These are phyloP conservation scores for Collybia nuda DNA, from an alignment of 768 basidiomycete genomes.

Conservation along the genomic window DNA sequence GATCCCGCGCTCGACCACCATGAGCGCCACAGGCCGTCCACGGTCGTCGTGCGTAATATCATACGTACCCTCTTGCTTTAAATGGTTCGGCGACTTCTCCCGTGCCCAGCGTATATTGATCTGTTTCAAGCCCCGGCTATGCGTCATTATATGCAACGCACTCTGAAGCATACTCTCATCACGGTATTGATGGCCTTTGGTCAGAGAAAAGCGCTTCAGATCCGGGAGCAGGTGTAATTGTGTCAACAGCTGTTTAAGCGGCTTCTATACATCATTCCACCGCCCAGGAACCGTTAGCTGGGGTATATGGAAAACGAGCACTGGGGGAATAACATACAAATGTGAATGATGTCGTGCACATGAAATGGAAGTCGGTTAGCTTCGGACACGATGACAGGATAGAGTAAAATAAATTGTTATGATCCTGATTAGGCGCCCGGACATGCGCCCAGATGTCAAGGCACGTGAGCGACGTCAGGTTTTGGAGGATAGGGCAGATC, in stretches of 20 bases:
- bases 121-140: slow-evolving; percentile 33
- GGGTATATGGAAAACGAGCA: neutral
- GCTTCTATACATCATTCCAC: slow-evolving; percentile 27
- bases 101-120: slow-evolving; percentile 50
- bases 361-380: slow-evolving; percentile 48
- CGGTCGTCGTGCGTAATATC: slow-evolving; percentile 28
- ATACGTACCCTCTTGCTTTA: slow-evolving; percentile 48
- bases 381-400: slow-evolving; percentile 35
- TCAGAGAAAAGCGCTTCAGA: slow-evolving; percentile 45
- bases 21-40: slow-evolving; percentile 22
- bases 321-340: slow-evolving; percentile 25
- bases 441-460: slow-evolving; percentile 51
- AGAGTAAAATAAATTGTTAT: slow-evolving; percentile 31
- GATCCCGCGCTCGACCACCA: slow-evolving; percentile 40
- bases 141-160: slow-evolving; percentile 34
- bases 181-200: slow-evolving; percentile 46
- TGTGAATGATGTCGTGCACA: slow-evolving; percentile 49
- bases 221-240: slow-evolving; percentile 36
- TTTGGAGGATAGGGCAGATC: slow-evolving; percentile 32
- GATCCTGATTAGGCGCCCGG: slow-evolving; percentile 28
- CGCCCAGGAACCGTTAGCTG: neutral
- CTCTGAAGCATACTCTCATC: slow-evolving; percentile 46
- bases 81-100: slow-evolving; percentile 44
- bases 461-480: slow-evolving; percentile 35
- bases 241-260: slow-evolving; percentile 37